These are phyloP conservation scores for Adansonia digitata DNA, from an alignment of 345 rosid species.

Conservation along the genomic window DNA sequence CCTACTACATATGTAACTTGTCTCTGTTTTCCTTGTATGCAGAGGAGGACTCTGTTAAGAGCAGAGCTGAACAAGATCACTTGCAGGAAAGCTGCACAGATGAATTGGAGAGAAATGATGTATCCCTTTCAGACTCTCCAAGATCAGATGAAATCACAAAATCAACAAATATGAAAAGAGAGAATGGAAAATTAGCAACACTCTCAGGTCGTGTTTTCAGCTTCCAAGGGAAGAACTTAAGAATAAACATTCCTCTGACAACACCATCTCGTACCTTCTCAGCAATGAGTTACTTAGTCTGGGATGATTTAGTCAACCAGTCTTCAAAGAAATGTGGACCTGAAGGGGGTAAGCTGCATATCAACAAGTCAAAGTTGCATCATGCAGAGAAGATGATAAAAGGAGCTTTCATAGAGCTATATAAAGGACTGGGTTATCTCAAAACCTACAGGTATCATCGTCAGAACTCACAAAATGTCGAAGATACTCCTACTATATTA, in stretches of 20 bases:
- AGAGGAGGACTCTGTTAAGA: constrained; percentile 67
- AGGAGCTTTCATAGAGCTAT: constrained; percentile 81
- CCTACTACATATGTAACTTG: no score
- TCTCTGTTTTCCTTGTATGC: constrained; percentile 10
- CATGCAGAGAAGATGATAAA: constrained; percentile 91
- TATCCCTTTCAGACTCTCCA: constrained; percentile 33
- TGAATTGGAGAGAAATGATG: constrained; percentile 33
- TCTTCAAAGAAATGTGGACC: constrained; percentile 55
- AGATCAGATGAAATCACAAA: constrained; percentile 41
- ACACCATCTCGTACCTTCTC: constrained; percentile 81
- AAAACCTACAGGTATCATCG: constrained; percentile 66
- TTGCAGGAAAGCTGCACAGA: constrained; percentile 38
- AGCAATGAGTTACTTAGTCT: constrained; percentile 65
- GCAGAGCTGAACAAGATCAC: constrained; percentile 50
- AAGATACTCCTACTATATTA: background rate
- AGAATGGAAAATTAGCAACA: constrained; percentile 40
- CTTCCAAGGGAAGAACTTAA: constrained; percentile 75
- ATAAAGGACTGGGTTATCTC: constrained; percentile 83
- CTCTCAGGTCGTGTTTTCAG: constrained; percentile 50
- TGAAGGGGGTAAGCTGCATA: constrained; percentile 50
- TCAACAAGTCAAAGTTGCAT: constrained; percentile 77
- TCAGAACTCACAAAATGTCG: background rate
- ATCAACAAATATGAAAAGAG: constrained; percentile 39
- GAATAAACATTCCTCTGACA: constrained; percentile 80
- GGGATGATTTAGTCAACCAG: constrained; percentile 68